Evolutionary conservation across 1,284 basidiomycete species (phyloP).

Genomic region (Singerocomus rubriflavus): DNA sequence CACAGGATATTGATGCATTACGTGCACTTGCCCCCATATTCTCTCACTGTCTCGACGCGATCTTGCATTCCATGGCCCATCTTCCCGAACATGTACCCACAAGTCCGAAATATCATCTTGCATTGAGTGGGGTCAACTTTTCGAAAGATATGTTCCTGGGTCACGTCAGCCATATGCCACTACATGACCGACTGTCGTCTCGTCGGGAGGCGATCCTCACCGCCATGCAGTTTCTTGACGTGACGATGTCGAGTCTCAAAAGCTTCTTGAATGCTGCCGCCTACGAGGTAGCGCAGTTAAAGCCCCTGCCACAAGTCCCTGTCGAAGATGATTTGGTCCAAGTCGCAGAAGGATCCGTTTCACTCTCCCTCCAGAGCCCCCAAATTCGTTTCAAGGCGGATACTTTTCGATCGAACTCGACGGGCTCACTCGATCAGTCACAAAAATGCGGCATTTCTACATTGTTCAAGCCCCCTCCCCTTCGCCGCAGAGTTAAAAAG

Average conservation of each 20-base stretch:
- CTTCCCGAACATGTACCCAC: conserved; percentile 23
- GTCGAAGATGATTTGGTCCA: background rate
- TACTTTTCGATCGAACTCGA: background rate
- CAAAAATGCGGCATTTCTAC: conserved; percentile 13
- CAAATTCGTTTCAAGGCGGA: background rate
- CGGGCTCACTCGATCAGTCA: background rate
- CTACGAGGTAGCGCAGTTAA: conserved; percentile 27
- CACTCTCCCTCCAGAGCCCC: conserved; percentile 7
- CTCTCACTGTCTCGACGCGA: conserved; percentile 23
- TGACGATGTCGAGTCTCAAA: conserved; percentile 28
- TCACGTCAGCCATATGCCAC: conserved; percentile 20
- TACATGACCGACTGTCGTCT: conserved; percentile 1
- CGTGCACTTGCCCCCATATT: conserved; percentile 28
- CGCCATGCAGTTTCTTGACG: conserved; percentile 26
- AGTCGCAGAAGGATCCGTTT: conserved; percentile 3
- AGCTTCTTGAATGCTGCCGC: conserved; percentile 25
- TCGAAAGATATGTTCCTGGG: conserved; percentile 26
- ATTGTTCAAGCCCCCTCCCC: conserved; percentile 21
- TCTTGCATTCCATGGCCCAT: conserved; percentile 27
- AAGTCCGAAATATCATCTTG: conserved; percentile 23
- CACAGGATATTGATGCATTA: conserved; percentile 27
- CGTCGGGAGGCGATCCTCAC: conserved; percentile 15
- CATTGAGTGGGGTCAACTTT: conserved; percentile 22
- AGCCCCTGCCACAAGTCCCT: conserved; percentile 28
- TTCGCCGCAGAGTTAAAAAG: conserved; percentile 12